Evolutionary conservation across 495 filamentous ascomycete species (phyloP).

Genomic region (Polyplosphaeria fusca): DNA sequence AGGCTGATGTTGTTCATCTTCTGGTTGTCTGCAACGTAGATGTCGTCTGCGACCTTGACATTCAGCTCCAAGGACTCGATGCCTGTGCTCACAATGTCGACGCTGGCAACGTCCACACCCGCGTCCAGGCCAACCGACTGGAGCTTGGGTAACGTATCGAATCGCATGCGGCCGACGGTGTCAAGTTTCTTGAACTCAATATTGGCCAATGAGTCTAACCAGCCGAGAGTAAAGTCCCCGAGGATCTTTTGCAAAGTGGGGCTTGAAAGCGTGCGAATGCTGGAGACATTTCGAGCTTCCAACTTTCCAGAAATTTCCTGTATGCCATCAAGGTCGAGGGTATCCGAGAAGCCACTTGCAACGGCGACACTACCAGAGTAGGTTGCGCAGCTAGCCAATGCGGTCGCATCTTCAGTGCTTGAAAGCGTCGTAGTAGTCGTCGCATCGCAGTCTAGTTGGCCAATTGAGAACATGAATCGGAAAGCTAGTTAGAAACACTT

Average conservation of each 20-base stretch:
- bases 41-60: neutral
- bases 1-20: neutral
- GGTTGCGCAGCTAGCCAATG: too few species aligned
- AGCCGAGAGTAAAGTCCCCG: neutral
- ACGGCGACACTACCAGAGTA: too few species aligned
- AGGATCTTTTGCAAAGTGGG: neutral
- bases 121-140: neutral
- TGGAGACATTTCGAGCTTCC: too few species aligned
- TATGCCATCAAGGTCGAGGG: too few species aligned
- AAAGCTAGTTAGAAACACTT: too few species aligned
- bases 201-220: neutral
- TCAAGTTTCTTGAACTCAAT: neutral
- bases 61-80: neutral
- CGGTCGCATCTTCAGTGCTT: too few species aligned
- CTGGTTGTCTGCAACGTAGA: neutral
- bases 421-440: too few species aligned
- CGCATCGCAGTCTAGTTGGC: too few species aligned
- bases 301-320: too few species aligned
- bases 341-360: too few species aligned
- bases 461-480: too few species aligned
- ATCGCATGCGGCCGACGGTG: neutral
- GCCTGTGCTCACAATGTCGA: neutral
- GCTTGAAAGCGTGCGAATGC: neutral
- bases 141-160: neutral
- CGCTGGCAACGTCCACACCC: neutral